phyloP scores from a whole-genome alignment of 192 early-diverging fungal genomes.

The Pilaira anomala region DNA sequence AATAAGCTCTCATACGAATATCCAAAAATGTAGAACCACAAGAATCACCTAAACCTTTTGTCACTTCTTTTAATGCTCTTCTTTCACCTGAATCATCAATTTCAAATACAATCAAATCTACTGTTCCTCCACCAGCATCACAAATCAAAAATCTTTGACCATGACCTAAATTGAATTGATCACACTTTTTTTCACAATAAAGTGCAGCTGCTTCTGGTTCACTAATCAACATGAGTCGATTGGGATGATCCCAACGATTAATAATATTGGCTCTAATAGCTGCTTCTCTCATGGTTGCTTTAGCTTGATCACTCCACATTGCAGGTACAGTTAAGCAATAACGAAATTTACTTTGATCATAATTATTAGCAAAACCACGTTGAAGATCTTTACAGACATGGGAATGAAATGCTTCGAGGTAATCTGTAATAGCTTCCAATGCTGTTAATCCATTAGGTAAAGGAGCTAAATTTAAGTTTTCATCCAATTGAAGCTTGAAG shows the following conservation, averaged over 20 bases:
- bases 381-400: constrained; percentile 40
- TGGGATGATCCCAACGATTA: constrained; percentile 42
- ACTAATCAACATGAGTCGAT: constrained; percentile 40
- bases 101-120: constrained; percentile 48
- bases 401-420: constrained; percentile 41
- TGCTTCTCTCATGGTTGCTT: constrained; percentile 50
- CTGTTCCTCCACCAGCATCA: constrained; percentile 50
- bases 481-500: constrained; percentile 45
- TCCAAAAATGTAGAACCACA: constrained; percentile 52
- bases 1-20: constrained; percentile 36
- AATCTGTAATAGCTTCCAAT: constrained; percentile 41
- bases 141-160: constrained; percentile 49
- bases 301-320: constrained; percentile 52
- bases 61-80: constrained; percentile 41
- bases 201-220: constrained; percentile 48
- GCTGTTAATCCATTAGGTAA: constrained; percentile 42
- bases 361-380: constrained; percentile 44
- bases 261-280: constrained; percentile 49
- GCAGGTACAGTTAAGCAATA: constrained; percentile 52
- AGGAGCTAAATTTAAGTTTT: constrained; percentile 30
- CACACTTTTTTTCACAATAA: constrained; percentile 46
- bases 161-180: constrained; percentile 42
- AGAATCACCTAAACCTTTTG: constrained; percentile 41
- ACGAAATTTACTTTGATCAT: constrained; percentile 40
- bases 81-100: constrained; percentile 36